Evolutionary conservation across 306 rosid genomes (phyloP).

Genomic region (Rosa persica): DNA sequence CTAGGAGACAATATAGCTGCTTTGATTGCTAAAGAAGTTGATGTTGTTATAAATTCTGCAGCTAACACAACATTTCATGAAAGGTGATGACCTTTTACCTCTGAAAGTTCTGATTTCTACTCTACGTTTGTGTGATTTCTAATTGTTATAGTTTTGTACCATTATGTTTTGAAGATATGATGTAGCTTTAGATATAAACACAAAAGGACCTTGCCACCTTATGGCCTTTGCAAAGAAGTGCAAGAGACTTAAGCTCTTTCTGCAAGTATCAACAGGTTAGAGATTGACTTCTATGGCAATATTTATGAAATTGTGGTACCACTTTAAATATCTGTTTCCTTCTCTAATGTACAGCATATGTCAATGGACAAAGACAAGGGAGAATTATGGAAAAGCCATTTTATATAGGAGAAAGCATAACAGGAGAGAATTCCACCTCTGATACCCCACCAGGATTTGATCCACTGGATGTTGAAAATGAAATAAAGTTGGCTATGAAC

Average conservation of each 20-base stretch:
- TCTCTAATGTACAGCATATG: conserved; percentile 62
- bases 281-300: background rate
- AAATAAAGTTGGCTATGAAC: conserved; percentile 57
- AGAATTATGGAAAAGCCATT: conserved; percentile 80
- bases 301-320: background rate
- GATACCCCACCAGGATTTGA: conserved; percentile 38
- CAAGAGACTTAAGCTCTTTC: conserved; percentile 82
- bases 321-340: background rate
- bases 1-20: conserved; percentile 46
- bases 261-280: conserved; percentile 92
- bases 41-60: conserved; percentile 86
- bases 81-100: conserved; percentile 43
- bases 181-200: conserved; percentile 81
- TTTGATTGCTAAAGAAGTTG: conserved; percentile 67
- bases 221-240: conserved; percentile 75
- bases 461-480: conserved; percentile 70
- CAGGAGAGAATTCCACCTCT: conserved; percentile 47
- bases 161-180: conserved; percentile 54
- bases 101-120: background rate
- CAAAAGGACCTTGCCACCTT: conserved; percentile 82
- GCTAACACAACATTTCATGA: conserved; percentile 95
- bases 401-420: conserved; percentile 69
- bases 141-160: conserved; percentile 4
- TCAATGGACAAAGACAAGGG: conserved; percentile 96
- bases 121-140: background rate